Evolutionary conservation across 2,329 filamentous ascomycete species (phyloP).

Genomic region (Cryoendolithus antarcticus): DNA sequence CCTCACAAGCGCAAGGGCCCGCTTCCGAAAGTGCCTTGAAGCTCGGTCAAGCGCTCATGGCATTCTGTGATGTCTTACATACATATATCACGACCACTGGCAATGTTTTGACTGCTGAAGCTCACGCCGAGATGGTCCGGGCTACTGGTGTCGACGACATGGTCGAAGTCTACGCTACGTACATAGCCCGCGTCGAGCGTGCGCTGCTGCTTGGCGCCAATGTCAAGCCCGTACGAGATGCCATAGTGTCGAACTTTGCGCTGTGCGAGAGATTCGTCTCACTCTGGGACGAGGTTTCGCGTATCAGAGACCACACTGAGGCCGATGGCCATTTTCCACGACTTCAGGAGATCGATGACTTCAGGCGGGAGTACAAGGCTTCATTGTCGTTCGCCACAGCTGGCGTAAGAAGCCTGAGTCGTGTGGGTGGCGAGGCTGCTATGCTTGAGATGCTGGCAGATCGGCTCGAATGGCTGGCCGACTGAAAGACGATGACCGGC

Average conservation of each 20-base stretch:
- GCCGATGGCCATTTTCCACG: constrained; percentile 21
- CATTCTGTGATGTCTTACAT: constrained; percentile 59
- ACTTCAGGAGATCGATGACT: constrained; percentile 10
- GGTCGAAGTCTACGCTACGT: constrained; percentile 55
- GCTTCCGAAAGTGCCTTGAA: constrained; percentile 32
- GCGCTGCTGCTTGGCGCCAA: constrained; percentile 59
- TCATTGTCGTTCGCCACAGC: constrained; percentile 58
- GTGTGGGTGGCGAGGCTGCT: constrained; percentile 53
- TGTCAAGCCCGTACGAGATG: constrained; percentile 57
- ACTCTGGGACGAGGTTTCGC: constrained; percentile 30
- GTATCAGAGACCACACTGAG: too few species aligned
- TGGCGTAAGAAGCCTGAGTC: constrained; percentile 61
- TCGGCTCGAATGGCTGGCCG: constrained; percentile 48
- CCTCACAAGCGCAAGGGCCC: constrained; percentile 22
- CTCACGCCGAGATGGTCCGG: constrained; percentile 45
- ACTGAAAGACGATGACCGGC: too few species aligned
- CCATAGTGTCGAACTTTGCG: constrained; percentile 65
- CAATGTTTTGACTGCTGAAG: constrained; percentile 42
- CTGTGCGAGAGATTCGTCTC: constrained; percentile 59
- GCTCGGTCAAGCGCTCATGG: constrained; percentile 44
- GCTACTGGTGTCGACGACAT: constrained; percentile 71
- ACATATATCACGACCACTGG: constrained; percentile 61
- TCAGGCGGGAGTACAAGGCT: constrained; percentile 45
- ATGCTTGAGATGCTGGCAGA: constrained; percentile 76
- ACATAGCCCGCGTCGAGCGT: constrained; percentile 49